Evolutionary conservation across 257 asterid species (phyloP), one percentile per base, ranked within the genome.

Genomic region (Dorcoceras hygrometricum): DNA sequence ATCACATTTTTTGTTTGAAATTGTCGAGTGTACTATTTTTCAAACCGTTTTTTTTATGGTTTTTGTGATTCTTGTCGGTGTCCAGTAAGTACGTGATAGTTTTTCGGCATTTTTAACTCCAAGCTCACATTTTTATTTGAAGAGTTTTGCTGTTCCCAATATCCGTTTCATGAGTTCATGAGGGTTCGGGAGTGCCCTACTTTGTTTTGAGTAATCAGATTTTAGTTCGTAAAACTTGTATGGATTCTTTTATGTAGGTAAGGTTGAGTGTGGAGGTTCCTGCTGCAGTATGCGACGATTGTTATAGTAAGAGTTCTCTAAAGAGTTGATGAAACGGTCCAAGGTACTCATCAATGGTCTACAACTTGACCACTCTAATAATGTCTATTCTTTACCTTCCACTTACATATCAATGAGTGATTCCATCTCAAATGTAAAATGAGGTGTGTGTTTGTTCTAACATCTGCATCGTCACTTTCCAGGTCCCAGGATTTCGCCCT

Each of bases 401-500:
- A 43, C 19, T 25, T 48, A 23, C 23, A 25, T 51, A 1, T 51
- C 46, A 20, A 16, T 48, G 48, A 7, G 24, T 24, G 9, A 46
- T 64, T 72, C 57, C 20, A 59, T 53, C 23, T 27, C 26, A 62
- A 56, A 65, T 32, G 34, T 46, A 20, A 54, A 29, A 10, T 4
- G 18, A 60, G 29, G 22, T 24, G 11, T 54, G 24, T 7, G 18
- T 56, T 75, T 43, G 18, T 62, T 73, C 36, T 39, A 19, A 46
- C 20, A 16, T 69, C 71, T 53, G 36, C 73, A 29, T 43, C 67
- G 11, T 67, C 51, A 43, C 16, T 46, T 23, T 75, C 36, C 82
- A 92, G 98, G 89, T 92, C 68, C 98, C 98, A n/a, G 98, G 98
- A 55, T 89, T 92, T 87, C 98, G 97, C 58, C 95, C 96, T 0